These are phyloP conservation scores for Aspergillus biplanus DNA, from an alignment of 495 filamentous ascomycete genomes.

Conservation along the genomic window DNA sequence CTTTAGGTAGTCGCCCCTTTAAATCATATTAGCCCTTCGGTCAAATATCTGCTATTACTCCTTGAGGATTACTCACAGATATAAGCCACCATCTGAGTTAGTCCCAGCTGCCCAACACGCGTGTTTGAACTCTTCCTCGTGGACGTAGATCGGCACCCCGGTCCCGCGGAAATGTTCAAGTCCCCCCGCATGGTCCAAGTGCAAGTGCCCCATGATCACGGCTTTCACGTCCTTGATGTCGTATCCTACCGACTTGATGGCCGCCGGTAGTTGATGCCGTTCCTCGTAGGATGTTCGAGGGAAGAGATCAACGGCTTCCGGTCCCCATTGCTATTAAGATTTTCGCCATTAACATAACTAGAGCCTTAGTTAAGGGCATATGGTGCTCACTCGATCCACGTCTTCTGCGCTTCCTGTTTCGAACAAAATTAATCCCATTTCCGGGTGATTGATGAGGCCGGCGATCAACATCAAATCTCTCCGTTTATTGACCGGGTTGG, in stretches of 20 bases:
- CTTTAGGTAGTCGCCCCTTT: conserved; percentile 13
- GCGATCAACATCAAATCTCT: conserved; percentile 47
- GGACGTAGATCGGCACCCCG: conserved; percentile 55
- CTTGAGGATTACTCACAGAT: conserved; percentile 43
- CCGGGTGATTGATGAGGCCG: conserved; percentile 54
- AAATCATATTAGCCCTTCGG: background rate
- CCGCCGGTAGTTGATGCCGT: conserved; percentile 45
- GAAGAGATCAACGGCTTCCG: conserved; percentile 49
- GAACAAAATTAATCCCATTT: conserved; percentile 53
- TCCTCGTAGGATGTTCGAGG: conserved; percentile 46
- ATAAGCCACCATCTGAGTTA: conserved; percentile 48
- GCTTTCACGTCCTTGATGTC: conserved; percentile 56
- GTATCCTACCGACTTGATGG: conserved; percentile 51
- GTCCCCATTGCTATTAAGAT: conserved; percentile 42
- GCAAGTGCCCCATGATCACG: conserved; percentile 57
- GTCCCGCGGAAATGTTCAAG: conserved; percentile 53
- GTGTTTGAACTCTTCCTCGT: conserved; percentile 54
- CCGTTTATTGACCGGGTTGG: conserved; percentile 38
- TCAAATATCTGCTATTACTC: conserved; percentile 26
- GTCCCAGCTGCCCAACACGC: conserved; percentile 53
- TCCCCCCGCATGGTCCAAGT: conserved; percentile 58
- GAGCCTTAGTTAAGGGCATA: too few relatives aligned
- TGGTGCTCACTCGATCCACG: conserved; percentile 39
- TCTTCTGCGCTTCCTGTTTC: conserved; percentile 56
- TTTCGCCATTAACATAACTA: too few relatives aligned